Conservation (phyloP, 257 asterid species). For the Rehmannia glutinosa region DNA sequence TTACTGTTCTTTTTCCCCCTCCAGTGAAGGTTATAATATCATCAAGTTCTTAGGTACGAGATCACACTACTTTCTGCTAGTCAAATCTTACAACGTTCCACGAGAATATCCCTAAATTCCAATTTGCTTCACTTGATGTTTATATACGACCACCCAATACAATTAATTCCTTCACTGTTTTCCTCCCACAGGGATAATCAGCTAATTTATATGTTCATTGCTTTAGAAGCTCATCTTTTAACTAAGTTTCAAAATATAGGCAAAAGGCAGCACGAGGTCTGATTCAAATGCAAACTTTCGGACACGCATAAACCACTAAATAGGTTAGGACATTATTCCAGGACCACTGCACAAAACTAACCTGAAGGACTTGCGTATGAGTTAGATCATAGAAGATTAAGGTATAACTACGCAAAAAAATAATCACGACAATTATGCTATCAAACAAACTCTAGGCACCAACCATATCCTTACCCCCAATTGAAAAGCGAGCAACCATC, state of each 20-base stretch:
- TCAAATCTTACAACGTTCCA: background rate
- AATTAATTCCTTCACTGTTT: background rate
- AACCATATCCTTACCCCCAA: constrained; percentile 50
- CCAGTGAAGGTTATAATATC: background rate
- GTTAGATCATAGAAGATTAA: background rate
- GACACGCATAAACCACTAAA: background rate
- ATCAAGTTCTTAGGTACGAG: background rate
- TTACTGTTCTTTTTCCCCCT: background rate
- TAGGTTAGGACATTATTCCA: background rate
- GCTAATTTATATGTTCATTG: background rate
- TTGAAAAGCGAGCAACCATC: constrained; percentile 41
- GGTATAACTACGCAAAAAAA: background rate
- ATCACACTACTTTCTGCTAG: background rate
- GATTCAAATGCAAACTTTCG: background rate
- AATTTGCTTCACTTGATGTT: background rate
- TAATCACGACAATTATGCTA: background rate
- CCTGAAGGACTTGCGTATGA: background rate
- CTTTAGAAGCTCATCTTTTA: background rate
- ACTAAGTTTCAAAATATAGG: background rate
- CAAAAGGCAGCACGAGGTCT: background rate
- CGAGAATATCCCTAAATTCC: background rate
- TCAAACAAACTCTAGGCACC: constrained; percentile 33
- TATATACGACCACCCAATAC: background rate
- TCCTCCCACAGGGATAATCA: background rate
- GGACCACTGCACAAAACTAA: background rate